Evolutionary conservation across 441 rosid genomes (phyloP).

Genomic region (Mallotus japonicus): DNA sequence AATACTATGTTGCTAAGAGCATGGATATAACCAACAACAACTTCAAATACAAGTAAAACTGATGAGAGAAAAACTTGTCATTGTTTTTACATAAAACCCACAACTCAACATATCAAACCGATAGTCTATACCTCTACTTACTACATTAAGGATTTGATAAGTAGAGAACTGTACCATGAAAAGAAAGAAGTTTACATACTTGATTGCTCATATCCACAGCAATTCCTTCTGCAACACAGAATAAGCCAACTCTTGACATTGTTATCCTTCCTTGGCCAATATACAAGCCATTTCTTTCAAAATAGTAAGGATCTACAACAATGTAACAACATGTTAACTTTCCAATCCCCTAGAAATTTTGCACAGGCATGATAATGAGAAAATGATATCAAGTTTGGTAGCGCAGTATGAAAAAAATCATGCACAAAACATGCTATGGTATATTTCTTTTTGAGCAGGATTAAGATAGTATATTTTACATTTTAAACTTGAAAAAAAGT

Average conservation of each 20-base stretch:
- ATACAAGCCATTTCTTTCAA: constrained; percentile 72
- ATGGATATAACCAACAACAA: constrained; percentile 1
- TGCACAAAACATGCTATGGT: neutral
- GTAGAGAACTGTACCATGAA: constrained; percentile 54
- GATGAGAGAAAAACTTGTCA: neutral
- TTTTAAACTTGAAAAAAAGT: neutral
- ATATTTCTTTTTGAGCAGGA: too few relatives aligned
- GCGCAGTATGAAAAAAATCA: neutral
- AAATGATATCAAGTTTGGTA: neutral
- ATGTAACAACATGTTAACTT: constrained; percentile 31
- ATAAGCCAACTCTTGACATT: constrained; percentile 92
- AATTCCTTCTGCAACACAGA: constrained; percentile 75
- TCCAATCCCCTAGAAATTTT: constrained; percentile 14
- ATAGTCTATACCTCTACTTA: neutral
- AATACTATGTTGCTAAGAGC: neutral
- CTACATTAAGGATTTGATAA: constrained; percentile 1
- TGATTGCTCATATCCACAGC: constrained; percentile 79
- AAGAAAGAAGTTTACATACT: constrained; percentile 75
- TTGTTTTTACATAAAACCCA: neutral
- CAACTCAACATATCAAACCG: neutral
- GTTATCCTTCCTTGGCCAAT: constrained; percentile 83
- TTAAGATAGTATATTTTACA: too few relatives aligned
- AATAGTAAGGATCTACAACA: constrained; percentile 70
- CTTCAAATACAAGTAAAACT: neutral
- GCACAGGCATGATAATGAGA: neutral